Evolutionary conservation across 805 yeast species (phyloP).

Genomic region (Metschnikowia proteae): DNA sequence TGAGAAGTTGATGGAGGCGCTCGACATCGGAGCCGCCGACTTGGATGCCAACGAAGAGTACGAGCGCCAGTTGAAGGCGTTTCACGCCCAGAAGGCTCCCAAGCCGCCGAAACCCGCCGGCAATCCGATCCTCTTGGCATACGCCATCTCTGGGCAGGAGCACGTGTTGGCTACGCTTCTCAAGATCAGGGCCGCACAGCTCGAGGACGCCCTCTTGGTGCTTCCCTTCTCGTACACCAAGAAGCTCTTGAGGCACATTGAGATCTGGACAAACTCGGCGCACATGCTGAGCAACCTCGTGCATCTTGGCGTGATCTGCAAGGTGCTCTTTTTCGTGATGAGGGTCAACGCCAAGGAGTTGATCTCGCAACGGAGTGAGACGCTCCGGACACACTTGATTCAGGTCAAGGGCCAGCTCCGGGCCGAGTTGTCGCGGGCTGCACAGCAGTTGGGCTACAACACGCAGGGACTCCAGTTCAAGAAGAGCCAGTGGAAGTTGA

Average conservation of each 20-base stretch:
- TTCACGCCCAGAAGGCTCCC: conserved; percentile 36
- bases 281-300: conserved; percentile 40
- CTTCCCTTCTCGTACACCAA: conserved; percentile 83
- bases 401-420: conserved; percentile 63
- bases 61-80: conserved; percentile 39
- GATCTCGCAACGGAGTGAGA: conserved; percentile 61
- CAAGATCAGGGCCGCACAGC: conserved; percentile 74
- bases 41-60: conserved; percentile 54
- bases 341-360: conserved; percentile 76
- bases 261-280: conserved; percentile 60
- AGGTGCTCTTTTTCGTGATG: conserved; percentile 71
- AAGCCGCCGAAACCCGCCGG: conserved; percentile 60
- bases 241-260: conserved; percentile 67
- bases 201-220: conserved; percentile 89
- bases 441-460: conserved; percentile 73
- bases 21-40: conserved; percentile 77
- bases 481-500: conserved; percentile 72
- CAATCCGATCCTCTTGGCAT: conserved; percentile 71
- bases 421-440: conserved; percentile 46
- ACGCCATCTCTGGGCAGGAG: conserved; percentile 66
- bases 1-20: conserved; percentile 86
- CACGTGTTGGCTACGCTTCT: conserved; percentile 71
- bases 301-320: conserved; percentile 63
- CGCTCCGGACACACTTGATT: conserved; percentile 59
- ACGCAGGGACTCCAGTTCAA: conserved; percentile 75